Evolutionary conservation across 2,329 filamentous ascomycete species (phyloP).

Genomic region (Pyrenochaeta sp.): DNA sequence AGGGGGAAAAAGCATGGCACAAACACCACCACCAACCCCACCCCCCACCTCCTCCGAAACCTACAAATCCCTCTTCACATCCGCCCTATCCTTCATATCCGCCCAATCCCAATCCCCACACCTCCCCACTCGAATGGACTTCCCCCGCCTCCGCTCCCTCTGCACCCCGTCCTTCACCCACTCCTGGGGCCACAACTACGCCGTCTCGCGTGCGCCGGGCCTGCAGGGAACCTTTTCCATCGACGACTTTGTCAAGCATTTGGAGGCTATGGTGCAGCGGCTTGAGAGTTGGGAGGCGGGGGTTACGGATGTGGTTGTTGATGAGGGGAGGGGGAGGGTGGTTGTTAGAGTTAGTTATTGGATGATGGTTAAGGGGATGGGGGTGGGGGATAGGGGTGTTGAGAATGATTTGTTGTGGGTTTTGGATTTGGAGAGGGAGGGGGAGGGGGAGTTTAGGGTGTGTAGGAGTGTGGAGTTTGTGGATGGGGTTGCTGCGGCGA

Average conservation of each 20-base stretch:
- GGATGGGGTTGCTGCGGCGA: slow-evolving; percentile 34
- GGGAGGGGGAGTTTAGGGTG: neutral
- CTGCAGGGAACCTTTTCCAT: slow-evolving; percentile 26
- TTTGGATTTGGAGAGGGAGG: slow-evolving; percentile 34
- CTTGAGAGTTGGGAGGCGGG: slow-evolving; percentile 32
- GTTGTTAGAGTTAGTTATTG: slow-evolving; percentile 33
- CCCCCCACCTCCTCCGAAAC: slow-evolving; percentile 5
- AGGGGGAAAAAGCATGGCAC: neutral
- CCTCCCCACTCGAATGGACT: slow-evolving; percentile 17
- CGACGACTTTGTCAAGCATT: slow-evolving; percentile 31
- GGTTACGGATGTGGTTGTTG: slow-evolving; percentile 35
- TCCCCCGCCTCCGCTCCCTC: slow-evolving; percentile 23
- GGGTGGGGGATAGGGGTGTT: neutral
- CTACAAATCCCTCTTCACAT: slow-evolving; percentile 24
- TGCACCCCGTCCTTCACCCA: slow-evolving; percentile 29
- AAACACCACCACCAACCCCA: neutral
- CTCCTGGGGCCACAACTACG: slow-evolving; percentile 42
- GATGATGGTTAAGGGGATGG: slow-evolving; percentile 24
- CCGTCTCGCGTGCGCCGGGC: slow-evolving; percentile 28
- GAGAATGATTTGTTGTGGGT: slow-evolving; percentile 48
- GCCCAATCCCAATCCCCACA: slow-evolving; percentile 13
- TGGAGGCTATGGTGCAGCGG: slow-evolving; percentile 28
- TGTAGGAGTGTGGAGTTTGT: slow-evolving; percentile 41
- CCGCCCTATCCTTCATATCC: slow-evolving; percentile 26
- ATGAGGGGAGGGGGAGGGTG: slow-evolving; percentile 30